Conservation (phyloP, 495 filamentous ascomycete genomes). For the Aspergillus campestris region DNA sequence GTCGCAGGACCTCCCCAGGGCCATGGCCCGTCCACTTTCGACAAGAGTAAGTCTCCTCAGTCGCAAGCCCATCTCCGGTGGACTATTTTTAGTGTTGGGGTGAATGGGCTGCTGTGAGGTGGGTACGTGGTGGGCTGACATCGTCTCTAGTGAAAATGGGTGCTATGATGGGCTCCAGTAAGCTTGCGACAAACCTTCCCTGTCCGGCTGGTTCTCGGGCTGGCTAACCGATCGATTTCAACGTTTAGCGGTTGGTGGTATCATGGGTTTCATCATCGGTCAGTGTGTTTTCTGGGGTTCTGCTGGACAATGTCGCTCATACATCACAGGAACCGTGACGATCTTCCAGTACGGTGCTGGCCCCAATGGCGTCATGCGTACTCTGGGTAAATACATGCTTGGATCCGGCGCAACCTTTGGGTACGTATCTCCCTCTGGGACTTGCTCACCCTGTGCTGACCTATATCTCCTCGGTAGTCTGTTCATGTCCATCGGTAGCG, state of each 20-base stretch:
- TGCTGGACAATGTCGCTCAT: slow-evolving; percentile 5
- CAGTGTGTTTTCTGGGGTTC: slow-evolving; percentile 9
- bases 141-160: slow-evolving; percentile 80
- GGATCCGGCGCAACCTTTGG: slow-evolving; percentile 96
- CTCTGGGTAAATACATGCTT: slow-evolving; percentile 92
- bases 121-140: slow-evolving; percentile 14
- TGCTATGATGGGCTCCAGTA: slow-evolving; percentile 95
- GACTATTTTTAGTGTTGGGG: not conserved
- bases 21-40: slow-evolving; percentile 71
- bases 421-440: slow-evolving; percentile 40
- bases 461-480: slow-evolving; percentile 49
- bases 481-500: slow-evolving; percentile 98
- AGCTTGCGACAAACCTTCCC: slow-evolving; percentile 25
- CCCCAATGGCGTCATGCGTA: slow-evolving; percentile 85
- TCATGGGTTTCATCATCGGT: slow-evolving; percentile 98
- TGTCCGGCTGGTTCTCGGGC: not conserved
- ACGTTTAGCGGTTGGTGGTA: slow-evolving; percentile 74
- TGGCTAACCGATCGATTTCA: slow-evolving; percentile 8
- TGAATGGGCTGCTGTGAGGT: not conserved
- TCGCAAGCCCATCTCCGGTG: not conserved
- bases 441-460: not conserved
- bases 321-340: slow-evolving; percentile 65
- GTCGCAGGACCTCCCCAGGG: slow-evolving; percentile 50
- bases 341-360: slow-evolving; percentile 92
- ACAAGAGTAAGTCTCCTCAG: slow-evolving; percentile 66